A percentile compares a stretch with the other conserved stretches of the same genome.
phyloP scores from a whole-genome alignment of 2,329 filamentous ascomycete genomes.

The Clarireedia sp. region DNA sequence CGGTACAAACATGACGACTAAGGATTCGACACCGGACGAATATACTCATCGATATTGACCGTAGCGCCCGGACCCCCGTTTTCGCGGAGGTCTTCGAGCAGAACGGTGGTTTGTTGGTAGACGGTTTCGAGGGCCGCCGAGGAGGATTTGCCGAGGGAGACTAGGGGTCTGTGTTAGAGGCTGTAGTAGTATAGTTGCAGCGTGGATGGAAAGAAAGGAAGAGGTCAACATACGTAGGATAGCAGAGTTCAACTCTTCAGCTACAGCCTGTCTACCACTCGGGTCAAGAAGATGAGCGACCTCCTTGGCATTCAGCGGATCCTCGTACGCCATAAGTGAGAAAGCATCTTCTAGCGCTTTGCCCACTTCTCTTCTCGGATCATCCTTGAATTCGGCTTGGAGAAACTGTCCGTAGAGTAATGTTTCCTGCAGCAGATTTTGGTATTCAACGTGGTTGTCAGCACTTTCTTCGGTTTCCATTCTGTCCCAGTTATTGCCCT shows the following conservation, averaged over 20 bases:
- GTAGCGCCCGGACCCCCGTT: constrained; percentile 78
- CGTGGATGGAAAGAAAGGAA: neutral
- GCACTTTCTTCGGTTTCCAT: constrained; percentile 44
- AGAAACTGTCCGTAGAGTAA: constrained; percentile 74
- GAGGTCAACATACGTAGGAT: constrained; percentile 53
- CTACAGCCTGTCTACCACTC: constrained; percentile 66
- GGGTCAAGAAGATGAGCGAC: constrained; percentile 72
- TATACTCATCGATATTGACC: constrained; percentile 53
- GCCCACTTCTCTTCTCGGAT: constrained; percentile 60
- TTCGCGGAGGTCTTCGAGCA: constrained; percentile 74
- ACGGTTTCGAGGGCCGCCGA: constrained; percentile 77
- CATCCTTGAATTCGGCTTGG: constrained; percentile 66
- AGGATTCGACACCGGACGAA: neutral
- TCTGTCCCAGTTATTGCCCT: constrained; percentile 36
- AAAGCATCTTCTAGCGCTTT: constrained; percentile 78
- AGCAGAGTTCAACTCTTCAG: constrained; percentile 88
- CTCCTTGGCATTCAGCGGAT: constrained; percentile 66
- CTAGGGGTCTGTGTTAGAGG: constrained; percentile 38
- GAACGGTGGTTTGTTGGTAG: constrained; percentile 76
- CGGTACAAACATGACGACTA: neutral
- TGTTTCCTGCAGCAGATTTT: constrained; percentile 55
- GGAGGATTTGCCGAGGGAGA: constrained; percentile 83
- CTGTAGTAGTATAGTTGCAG: neutral
- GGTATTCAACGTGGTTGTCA: constrained; percentile 21
- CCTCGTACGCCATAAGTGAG: constrained; percentile 76